Base-by-base conservation (phyloP, 208 protist species). In the Endotrypanum monterogeii region DNA sequence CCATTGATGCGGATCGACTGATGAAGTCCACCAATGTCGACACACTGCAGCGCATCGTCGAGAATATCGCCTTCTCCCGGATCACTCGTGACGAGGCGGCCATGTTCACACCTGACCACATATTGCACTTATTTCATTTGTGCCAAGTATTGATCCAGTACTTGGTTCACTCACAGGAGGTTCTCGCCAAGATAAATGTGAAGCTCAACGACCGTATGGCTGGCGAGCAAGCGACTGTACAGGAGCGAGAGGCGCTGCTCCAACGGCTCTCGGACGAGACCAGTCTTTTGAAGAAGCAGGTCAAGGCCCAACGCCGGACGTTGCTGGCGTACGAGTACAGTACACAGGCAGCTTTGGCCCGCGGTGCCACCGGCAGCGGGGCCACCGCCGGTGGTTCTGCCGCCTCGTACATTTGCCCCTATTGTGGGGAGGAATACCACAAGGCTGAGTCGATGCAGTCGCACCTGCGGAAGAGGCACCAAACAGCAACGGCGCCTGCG, bases 381-480 rank as follows among this genome's bases (percentile, higher is more conserved):
- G 41, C 2, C n/a, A 61, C 2, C 32, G 74, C 46, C n/a, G 67
- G 66, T 4, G 44, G 12, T 18, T 35, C 3, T 23, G 69, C 1
- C 0, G 18, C 30, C 20, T 32, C 37, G 50, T 83, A 80, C 56
- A 41, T 87, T 5, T 97, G 93, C 71, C 82, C 89, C 32, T 76
- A 85, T 35, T 97, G 93, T 65, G 90, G 89, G 5, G 93, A 95
- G 63, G 73, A 71, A 56, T 97, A 97, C 71, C 83, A 86, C 75
- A 97, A 97, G 81, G 75, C 79, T 14, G 93, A 97, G 77, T 95
- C 93, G 35, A 85, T 97, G 65, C 90, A 94, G 77, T 97, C 93
- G 46, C 93, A 97, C 71, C 84, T 97, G 69, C 90, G 93, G 67
- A 97, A 97, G 86, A 82, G 92, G 20, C 92, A 96, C 50, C 50